Evolutionary conservation across 1,139 yeast genomes (phyloP).

Genomic region (Meyerozyma guilliermondii): DNA sequence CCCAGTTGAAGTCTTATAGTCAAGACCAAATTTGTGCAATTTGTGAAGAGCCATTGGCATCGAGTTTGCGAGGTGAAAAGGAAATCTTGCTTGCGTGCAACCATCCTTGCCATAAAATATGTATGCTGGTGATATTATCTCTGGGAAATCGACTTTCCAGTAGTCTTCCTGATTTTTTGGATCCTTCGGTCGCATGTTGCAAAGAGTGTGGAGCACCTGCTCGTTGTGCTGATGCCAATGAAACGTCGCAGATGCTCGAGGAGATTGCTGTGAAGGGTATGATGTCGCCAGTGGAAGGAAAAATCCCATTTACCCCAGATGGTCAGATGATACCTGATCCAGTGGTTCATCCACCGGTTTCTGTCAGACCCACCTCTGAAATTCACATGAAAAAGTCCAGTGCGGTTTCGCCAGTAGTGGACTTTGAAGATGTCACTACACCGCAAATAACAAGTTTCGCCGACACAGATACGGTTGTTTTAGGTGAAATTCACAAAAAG

Average conservation of each 20-base stretch:
- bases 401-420: background rate
- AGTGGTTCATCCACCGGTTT: constrained; percentile 10
- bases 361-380: background rate
- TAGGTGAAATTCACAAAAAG: background rate
- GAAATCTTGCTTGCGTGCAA: constrained; percentile 22
- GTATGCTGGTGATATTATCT: constrained; percentile 15
- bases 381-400: background rate
- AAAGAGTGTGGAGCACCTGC: constrained; percentile 10
- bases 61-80: constrained; percentile 16
- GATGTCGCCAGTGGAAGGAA: background rate
- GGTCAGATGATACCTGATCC: constrained; percentile 24
- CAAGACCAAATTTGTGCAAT: constrained; percentile 18
- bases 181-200: constrained; percentile 7
- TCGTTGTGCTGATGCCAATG: constrained; percentile 6
- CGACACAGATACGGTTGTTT: background rate
- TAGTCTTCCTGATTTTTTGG: constrained; percentile 8
- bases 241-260: background rate
- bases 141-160: background rate
- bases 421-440: background rate
- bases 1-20: background rate
- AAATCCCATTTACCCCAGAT: constrained; percentile 19
- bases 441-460: background rate
- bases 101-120: constrained; percentile 27
- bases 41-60: constrained; percentile 21
- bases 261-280: background rate